Percentiles rank a stretch among this genome's conserved stretches.
Conservation (phyloP, 2,329 filamentous ascomycete species). For the Penicillium rolfsii region DNA sequence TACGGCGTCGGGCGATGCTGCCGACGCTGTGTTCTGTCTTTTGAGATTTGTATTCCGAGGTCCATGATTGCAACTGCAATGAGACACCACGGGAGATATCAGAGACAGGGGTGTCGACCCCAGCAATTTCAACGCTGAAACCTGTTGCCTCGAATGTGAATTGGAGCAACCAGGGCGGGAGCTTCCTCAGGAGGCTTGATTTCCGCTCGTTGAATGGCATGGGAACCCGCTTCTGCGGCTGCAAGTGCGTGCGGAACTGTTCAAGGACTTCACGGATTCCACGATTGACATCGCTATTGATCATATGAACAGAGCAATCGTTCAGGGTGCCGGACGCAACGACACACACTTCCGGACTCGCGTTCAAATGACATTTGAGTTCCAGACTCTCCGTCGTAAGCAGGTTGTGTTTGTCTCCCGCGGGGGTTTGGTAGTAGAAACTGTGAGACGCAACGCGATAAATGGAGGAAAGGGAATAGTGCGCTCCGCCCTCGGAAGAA, state of each 20-base stretch:
- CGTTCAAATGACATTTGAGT: constrained; percentile 80
- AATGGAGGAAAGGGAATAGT: constrained; percentile 83
- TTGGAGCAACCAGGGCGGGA: constrained; percentile 83
- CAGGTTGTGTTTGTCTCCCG: constrained; percentile 80
- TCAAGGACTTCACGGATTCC: constrained; percentile 89
- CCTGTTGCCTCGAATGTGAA: constrained; percentile 85
- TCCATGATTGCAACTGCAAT: constrained; percentile 84
- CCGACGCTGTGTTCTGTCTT: constrained; percentile 62
- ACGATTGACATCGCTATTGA: constrained; percentile 88
- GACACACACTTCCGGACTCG: constrained; percentile 82
- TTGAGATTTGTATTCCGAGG: constrained; percentile 84
- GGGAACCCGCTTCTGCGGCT: constrained; percentile 61
- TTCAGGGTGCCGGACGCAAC: constrained; percentile 78
- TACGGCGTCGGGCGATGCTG: constrained; percentile 65
- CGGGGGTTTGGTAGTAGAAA: constrained; percentile 90
- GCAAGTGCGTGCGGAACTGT: constrained; percentile 73
- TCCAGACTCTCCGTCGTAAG: constrained; percentile 87
- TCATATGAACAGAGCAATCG: constrained; percentile 85
- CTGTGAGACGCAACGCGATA: constrained; percentile 83
- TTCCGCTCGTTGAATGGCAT: constrained; percentile 56
- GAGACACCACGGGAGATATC: constrained; percentile 79
- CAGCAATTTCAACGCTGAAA: constrained; percentile 87
- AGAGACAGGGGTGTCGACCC: constrained; percentile 81
- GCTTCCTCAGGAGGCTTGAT: constrained; percentile 71
- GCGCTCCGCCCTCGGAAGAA: constrained; percentile 76